Evolutionary conservation across 257 asterid genomes (phyloP).

Genomic region (Nicotiana obtusifolia): DNA sequence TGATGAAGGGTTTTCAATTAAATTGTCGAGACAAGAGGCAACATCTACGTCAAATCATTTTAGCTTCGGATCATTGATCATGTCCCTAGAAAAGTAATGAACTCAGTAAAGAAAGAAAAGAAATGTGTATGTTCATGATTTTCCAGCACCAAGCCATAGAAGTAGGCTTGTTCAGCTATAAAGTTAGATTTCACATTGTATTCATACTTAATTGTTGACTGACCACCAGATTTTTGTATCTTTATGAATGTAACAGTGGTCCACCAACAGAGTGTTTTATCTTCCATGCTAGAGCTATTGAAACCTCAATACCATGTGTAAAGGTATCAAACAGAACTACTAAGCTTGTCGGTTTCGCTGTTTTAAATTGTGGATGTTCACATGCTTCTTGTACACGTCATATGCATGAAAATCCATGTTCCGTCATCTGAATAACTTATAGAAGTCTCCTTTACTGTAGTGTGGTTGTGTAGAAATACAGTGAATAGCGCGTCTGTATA

Average conservation of each 20-base stretch:
- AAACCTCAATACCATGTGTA: conserved; percentile 55
- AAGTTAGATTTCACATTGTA: not conserved
- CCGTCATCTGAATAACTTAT: not conserved
- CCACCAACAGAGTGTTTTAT: conserved; percentile 95
- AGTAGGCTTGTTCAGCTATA: not conserved
- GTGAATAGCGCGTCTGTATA: not conserved
- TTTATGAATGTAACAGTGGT: conserved; percentile 54
- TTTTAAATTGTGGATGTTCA: not conserved
- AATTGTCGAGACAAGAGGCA: not conserved
- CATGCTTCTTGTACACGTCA: not conserved
- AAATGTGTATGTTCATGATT: not conserved
- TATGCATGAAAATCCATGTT: conserved; percentile 1
- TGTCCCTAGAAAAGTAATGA: not conserved
- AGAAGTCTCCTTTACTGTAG: not conserved
- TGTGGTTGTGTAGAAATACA: not conserved
- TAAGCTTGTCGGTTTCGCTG: not conserved
- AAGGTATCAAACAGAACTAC: conserved; percentile 36
- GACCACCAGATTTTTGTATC: conserved; percentile 2
- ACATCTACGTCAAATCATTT: not conserved
- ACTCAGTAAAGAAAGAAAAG: not conserved
- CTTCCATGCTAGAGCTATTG: conserved; percentile 85
- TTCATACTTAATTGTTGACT: not conserved
- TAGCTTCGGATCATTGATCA: not conserved
- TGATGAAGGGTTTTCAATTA: not conserved
- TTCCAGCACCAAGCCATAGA: not conserved